Evolutionary conservation across 73 alveolate genomes (phyloP).

Genomic region (Halteria grandinella): DNA sequence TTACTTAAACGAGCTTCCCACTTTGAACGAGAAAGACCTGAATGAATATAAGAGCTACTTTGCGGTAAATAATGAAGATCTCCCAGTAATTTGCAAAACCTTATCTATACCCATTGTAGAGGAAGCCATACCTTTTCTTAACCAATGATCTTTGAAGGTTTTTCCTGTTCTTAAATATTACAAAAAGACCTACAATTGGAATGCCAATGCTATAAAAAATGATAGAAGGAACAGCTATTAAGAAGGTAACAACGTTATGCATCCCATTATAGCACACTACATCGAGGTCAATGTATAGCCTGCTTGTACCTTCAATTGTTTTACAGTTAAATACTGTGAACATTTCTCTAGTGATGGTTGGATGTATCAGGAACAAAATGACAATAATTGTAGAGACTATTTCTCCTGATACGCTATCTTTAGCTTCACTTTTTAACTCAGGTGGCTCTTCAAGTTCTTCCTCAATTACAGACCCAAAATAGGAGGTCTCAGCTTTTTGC

Average conservation of each 20-base stretch:
- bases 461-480: too few species aligned
- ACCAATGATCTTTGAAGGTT: neutral
- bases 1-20: too few species aligned
- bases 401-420: too few species aligned
- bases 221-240: slow-evolving; percentile 39
- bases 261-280: neutral
- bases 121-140: slow-evolving; percentile 34
- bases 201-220: slow-evolving; percentile 39
- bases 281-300: neutral
- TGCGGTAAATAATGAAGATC: slow-evolving; percentile 16
- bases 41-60: slow-evolving; percentile 36
- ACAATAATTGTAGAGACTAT: neutral
- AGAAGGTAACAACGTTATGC: neutral
- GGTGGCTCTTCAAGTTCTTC: too few species aligned
- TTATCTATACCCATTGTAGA: slow-evolving; percentile 55
- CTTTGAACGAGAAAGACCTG: slow-evolving; percentile 50
- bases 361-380: slow-evolving; percentile 15
- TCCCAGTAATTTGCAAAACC: too few species aligned
- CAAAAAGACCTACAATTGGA: slow-evolving; percentile 9
- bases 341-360: neutral
- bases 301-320: neutral
- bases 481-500: too few species aligned
- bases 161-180: neutral
- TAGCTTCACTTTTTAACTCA: too few species aligned
- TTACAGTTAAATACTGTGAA: neutral